Evolutionary conservation across 2,329 filamentous ascomycete genomes (phyloP).

Genomic region (Colletotrichum musicola): DNA sequence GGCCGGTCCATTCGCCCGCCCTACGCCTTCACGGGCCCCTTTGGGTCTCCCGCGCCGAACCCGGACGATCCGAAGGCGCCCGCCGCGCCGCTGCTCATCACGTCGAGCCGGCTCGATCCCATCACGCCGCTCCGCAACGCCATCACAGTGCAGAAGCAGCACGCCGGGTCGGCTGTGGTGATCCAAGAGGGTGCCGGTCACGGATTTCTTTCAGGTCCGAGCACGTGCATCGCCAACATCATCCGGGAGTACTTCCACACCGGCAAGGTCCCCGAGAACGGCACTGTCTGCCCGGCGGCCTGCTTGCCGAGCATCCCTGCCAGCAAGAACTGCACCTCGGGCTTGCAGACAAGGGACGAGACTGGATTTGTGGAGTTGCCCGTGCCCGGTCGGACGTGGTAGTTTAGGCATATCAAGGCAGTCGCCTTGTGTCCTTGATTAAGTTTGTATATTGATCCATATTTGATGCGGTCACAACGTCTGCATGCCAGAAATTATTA

Average conservation of each 20-base stretch:
- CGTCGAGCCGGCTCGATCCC: conserved; percentile 53
- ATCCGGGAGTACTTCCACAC: background rate
- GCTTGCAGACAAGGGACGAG: background rate
- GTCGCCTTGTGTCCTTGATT: too few relatives aligned
- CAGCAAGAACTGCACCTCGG: background rate
- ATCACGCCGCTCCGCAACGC: conserved; percentile 55
- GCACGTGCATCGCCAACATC: conserved; percentile 33
- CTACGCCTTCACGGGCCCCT: conserved; percentile 47
- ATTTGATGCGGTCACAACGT: too few relatives aligned
- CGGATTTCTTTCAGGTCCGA: conserved; percentile 44
- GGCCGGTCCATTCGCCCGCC: conserved; percentile 48
- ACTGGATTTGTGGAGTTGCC: too few relatives aligned
- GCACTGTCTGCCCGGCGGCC: conserved; percentile 11
- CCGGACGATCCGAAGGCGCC: conserved; percentile 42
- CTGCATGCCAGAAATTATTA: too few relatives aligned
- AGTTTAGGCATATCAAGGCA: too few relatives aligned
- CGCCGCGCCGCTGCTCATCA: conserved; percentile 52
- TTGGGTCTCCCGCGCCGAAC: conserved; percentile 11
- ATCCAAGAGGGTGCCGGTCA: conserved; percentile 2
- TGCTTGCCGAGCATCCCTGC: conserved; percentile 8
- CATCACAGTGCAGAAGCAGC: conserved; percentile 36
- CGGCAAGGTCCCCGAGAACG: background rate
- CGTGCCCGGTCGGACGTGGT: too few relatives aligned
- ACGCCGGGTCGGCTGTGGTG: background rate
- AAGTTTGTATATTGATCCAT: too few relatives aligned